phyloP scores from a whole-genome alignment of 495 filamentous ascomycete species.

The Penicillium cataractarum region DNA sequence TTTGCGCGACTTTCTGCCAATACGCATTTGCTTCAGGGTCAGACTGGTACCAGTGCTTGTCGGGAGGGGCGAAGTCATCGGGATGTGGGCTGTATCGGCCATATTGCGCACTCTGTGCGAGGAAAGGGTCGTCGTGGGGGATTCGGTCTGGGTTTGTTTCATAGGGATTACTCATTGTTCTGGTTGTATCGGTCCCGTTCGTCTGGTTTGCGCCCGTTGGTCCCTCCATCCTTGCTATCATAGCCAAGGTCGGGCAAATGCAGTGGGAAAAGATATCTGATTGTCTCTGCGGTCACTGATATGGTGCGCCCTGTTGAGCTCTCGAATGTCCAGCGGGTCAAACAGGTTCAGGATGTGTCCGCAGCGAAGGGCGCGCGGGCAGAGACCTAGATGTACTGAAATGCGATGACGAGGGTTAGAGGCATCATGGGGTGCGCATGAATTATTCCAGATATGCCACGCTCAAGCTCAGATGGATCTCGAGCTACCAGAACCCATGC shows the following conservation, averaged over 20 bases:
- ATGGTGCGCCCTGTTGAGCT: neutral
- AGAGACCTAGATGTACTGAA: conserved; percentile 28
- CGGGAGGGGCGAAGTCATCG: conserved; percentile 44
- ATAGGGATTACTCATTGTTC: conserved; percentile 34
- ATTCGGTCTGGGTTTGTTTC: conserved; percentile 40
- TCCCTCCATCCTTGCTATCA: conserved; percentile 31
- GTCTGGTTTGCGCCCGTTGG: conserved; percentile 26
- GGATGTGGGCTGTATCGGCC: conserved; percentile 46
- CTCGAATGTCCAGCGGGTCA: neutral
- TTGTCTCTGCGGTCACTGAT: neutral
- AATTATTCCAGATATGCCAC: neutral
- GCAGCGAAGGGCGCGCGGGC: conserved; percentile 21
- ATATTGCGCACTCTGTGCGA: conserved; percentile 41
- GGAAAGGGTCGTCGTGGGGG: conserved; percentile 42
- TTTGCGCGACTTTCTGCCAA: conserved; percentile 41
- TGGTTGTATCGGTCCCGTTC: conserved; percentile 31
- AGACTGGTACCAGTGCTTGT: conserved; percentile 39
- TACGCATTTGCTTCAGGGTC: conserved; percentile 36
- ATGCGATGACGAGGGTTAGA: conserved; percentile 20
- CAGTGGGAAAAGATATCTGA: neutral
- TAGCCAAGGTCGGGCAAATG: conserved; percentile 20
- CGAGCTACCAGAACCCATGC: neutral
- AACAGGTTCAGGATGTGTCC: conserved; percentile 10
- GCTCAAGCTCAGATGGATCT: neutral
- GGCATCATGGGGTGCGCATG: conserved; percentile 34